Conservation (phyloP, 2,329 filamentous ascomycete genomes). For the Aspergillus fumigatiaffinis region DNA sequence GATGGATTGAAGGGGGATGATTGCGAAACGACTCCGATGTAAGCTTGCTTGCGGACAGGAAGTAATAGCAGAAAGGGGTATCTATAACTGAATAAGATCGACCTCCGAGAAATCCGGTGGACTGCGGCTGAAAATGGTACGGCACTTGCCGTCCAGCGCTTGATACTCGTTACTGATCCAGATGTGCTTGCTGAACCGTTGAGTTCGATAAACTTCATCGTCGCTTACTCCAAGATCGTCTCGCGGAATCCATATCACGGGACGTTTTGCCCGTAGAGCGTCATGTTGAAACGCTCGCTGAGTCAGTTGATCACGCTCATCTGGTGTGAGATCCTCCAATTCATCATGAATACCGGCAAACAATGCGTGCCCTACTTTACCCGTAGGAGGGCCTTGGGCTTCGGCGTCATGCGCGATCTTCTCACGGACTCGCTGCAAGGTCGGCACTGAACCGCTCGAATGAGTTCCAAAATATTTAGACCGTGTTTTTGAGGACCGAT, state of each 20-base stretch:
- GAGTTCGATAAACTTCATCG: conserved; percentile 79
- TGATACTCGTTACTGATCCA: conserved; percentile 96
- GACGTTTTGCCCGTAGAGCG: conserved; percentile 76
- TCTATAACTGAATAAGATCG: conserved; percentile 74
- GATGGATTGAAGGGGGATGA: neutral
- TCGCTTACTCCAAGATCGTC: conserved; percentile 88
- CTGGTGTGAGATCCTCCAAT: conserved; percentile 87
- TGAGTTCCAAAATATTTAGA: conserved; percentile 38
- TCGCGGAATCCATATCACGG: conserved; percentile 88
- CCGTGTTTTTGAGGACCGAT: conserved; percentile 37
- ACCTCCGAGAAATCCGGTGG: conserved; percentile 88
- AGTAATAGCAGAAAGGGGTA: neutral
- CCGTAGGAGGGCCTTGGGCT: conserved; percentile 57
- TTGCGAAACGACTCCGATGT: neutral
- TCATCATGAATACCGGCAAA: conserved; percentile 88
- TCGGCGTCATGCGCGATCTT: conserved; percentile 57
- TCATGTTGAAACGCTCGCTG: conserved; percentile 87
- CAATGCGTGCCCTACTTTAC: conserved; percentile 68
- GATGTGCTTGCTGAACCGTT: conserved; percentile 69
- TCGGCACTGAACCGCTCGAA: conserved; percentile 30
- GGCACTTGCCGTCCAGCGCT: conserved; percentile 75
- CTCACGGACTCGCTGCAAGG: conserved; percentile 31
- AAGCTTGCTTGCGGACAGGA: neutral
- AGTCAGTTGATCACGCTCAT: conserved; percentile 80
- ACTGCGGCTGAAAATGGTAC: conserved; percentile 77